Evolutionary conservation across 129 eudicot genomes (phyloP).

Genomic region (Silybum marianum): DNA sequence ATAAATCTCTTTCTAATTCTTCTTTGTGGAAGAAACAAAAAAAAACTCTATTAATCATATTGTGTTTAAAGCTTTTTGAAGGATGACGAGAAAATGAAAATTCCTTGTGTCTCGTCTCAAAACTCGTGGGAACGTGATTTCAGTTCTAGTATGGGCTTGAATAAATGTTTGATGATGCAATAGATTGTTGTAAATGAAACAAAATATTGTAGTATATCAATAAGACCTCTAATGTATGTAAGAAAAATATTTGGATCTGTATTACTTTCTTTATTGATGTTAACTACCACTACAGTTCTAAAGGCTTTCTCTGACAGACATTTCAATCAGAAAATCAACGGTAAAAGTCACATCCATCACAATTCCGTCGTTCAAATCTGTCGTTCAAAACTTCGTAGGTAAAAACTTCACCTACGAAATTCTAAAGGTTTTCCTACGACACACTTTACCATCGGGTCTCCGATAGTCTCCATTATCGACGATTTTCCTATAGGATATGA

Average conservation of each 20-base stretch:
- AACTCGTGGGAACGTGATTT: conserved; percentile 52
- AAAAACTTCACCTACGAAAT: background rate
- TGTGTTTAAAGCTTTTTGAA: conserved; percentile 25
- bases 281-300: no score
- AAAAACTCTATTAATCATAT: background rate
- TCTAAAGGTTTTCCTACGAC: background rate
- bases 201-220: conserved; percentile 33
- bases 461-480: background rate
- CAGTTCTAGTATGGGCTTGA: conserved; percentile 49
- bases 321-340: background rate
- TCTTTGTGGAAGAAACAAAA: background rate
- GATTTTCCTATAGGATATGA: no score
- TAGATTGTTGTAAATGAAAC: conserved; percentile 50
- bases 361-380: background rate
- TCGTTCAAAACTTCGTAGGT: background rate
- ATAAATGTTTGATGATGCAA: conserved; percentile 61
- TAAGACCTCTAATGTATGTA: background rate
- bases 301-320: background rate
- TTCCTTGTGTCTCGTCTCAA: conserved; percentile 26
- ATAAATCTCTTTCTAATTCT: background rate
- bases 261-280: background rate
- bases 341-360: background rate
- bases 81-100: conserved; percentile 8
- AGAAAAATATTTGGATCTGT: background rate
- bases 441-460: background rate